A percentile compares a stretch with the other conserved stretches of the same genome.
Conservation (phyloP, 768 basidiomycete genomes). For the Serendipita vermifera region DNA sequence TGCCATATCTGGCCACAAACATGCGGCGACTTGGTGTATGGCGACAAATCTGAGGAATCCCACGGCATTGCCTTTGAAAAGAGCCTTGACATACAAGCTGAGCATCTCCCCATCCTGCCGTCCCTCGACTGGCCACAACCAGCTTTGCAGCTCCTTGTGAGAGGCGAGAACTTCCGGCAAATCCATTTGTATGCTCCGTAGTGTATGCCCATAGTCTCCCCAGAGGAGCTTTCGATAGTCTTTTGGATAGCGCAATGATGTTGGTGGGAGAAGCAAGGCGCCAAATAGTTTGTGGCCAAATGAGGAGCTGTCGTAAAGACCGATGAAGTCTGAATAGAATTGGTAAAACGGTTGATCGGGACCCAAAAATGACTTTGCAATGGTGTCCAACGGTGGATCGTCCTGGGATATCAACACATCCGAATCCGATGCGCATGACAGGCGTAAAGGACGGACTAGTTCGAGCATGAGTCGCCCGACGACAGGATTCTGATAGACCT, state of each 20-base stretch:
- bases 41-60: slow-evolving; percentile 58
- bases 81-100: slow-evolving; percentile 46
- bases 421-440: slow-evolving; percentile 21
- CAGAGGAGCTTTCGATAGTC: slow-evolving; percentile 82
- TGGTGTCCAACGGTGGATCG: slow-evolving; percentile 34
- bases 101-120: slow-evolving; percentile 42
- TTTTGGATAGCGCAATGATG: slow-evolving; percentile 51
- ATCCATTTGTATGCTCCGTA: slow-evolving; percentile 45
- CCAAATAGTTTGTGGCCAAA: slow-evolving; percentile 70
- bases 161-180: slow-evolving; percentile 39
- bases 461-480: slow-evolving; percentile 48
- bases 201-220: slow-evolving; percentile 58
- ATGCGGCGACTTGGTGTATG: slow-evolving; percentile 64
- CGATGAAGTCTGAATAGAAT: slow-evolving; percentile 83
- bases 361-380: slow-evolving; percentile 48
- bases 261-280: slow-evolving; percentile 59
- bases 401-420: not conserved
- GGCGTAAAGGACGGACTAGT: slow-evolving; percentile 41
- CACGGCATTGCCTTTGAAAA: slow-evolving; percentile 31
- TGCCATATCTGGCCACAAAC: slow-evolving; percentile 55
- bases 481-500: slow-evolving; percentile 67
- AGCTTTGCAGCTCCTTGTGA: slow-evolving; percentile 27
- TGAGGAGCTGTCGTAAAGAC: slow-evolving; percentile 82
- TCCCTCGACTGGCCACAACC: slow-evolving; percentile 56
- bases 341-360: slow-evolving; percentile 73